Evolutionary conservation across 108 stramenopile species (phyloP), one percentile per base, ranked within the genome.

Genomic region (Mediolabrus comicus): DNA sequence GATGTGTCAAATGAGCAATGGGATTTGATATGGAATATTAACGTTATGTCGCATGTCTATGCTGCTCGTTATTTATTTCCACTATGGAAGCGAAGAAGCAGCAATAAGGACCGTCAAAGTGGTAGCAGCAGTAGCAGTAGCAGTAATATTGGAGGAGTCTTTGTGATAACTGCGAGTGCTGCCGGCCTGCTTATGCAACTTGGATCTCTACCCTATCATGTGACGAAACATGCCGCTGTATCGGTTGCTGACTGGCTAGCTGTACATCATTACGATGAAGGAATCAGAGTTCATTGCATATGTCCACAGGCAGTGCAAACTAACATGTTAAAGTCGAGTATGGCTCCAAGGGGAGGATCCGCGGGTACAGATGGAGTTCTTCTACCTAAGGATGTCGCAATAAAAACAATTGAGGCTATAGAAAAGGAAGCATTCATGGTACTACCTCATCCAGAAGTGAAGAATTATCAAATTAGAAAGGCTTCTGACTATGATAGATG

Each of bases 271-370:
- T 19, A 27, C 7, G 26, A 53, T 9, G 36, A 65, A 4, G 62
- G 49, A 39, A 25, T 71, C 6, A 28, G 28, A 11, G 62, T 71
- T n/a, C 53, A 55, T 16, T 71, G 71, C 17, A 7, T 71, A 17
- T 71, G 71, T 28, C 71, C 71, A 46, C 51, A 71, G 32, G 71
- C 63, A 31, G 71, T 71, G 28, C 36, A 64, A 36, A 71, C 71
- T 3, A 30, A 63, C 2, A 69, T 71, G 71, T 30, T 62, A 19
- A 53, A 19, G 36, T 17, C 53, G 7, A 28, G n/a, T 11, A 19
- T 2, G 7, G 36, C 34, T 19, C 34, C 32, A 68, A 33, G 59
- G 12, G 67, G 33, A 13, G 58, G 58, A 8, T 59, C 59, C 4
- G 71, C 62, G 8, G 71, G 52, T 8, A 3, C 65, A 4, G 64